These are phyloP conservation scores for Racocetra persica DNA, from an alignment of 371 early-diverging fungal species.

Conservation along the genomic window DNA sequence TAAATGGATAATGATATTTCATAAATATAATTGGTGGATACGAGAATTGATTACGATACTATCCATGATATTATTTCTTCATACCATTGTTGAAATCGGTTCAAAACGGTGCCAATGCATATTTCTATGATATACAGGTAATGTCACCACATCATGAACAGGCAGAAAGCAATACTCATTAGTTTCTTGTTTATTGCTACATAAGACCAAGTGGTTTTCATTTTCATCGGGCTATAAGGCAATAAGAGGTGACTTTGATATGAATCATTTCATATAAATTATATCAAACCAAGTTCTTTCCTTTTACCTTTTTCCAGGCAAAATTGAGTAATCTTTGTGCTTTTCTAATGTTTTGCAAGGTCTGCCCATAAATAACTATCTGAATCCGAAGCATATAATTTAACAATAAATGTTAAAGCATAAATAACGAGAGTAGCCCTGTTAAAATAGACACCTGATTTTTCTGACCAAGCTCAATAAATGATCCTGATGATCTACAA, in stretches of 20 bases:
- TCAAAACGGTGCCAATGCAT: constrained; percentile 38
- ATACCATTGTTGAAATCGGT: not conserved
- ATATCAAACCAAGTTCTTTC: too few relatives aligned
- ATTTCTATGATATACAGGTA: constrained; percentile 17
- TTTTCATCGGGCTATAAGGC: constrained; percentile 36
- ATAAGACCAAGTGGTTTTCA: constrained; percentile 26
- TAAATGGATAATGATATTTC: constrained; percentile 15
- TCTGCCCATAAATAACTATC: constrained; percentile 30
- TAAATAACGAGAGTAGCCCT: not conserved
- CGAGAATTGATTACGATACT: not conserved
- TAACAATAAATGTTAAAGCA: not conserved
- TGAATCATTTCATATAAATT: too few relatives aligned
- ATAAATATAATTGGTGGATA: not conserved
- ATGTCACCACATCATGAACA: constrained; percentile 26
- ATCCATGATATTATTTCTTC: not conserved
- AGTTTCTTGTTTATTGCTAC: not conserved
- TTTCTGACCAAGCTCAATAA: constrained; percentile 20
- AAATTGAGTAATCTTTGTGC: constrained; percentile 23
- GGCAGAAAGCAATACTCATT: constrained; percentile 27
- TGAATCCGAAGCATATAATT: not conserved
- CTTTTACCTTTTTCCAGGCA: constrained; percentile 34
- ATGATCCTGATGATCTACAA: constrained; percentile 14
- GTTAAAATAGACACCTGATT: not conserved
- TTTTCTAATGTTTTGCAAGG: constrained; percentile 5
- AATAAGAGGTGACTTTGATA: not conserved